Base-by-base conservation (phyloP, 306 rosid species). In the Styphnolobium japonicum region DNA sequence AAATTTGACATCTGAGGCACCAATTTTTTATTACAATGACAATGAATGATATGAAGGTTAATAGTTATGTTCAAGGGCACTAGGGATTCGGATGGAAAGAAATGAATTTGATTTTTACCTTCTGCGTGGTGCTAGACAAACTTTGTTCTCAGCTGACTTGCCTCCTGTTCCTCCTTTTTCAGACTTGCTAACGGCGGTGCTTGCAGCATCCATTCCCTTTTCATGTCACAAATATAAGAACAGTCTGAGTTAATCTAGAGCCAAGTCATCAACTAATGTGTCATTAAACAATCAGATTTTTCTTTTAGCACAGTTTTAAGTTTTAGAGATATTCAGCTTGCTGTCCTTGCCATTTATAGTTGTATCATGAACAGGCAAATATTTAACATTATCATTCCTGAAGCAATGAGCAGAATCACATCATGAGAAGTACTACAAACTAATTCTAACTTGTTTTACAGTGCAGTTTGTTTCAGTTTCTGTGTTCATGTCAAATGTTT, bases 41-140 rank as follows among this genome's bases (percentile, higher is more conserved):
- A 23, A 77, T 39, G 23, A 63, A 78, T 27, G 48, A 29, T 21
- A 52, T 25, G 19, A 27, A 58, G 60, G 52, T 14, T 58, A 36
- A 58, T 21, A 31, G 12, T 14, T 70, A n/a, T 1, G 1, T 23
- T 36, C 8, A 15, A 43, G 63, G 64, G 71, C 15, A 18, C 69
- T 27, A 39, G 61, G 64, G n/a, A 48, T 39, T 48, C 12, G 70
- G 75, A 16, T 33, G 29, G 62, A 64, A 57, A 37, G 40, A 57
- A 52, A 62, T 81, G 36, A 29, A 36, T 53, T 58, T 40, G 46
- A 61, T 60, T 8, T 73, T 52, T 82, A 89, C 92, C 92, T 89
- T 82, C 45, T 57, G 19, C 49, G 10, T 53, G 79, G 65, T 58
- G 65, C 43, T 67, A 16, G 81, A 43, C 56, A 39, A 49, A 14